These are phyloP conservation scores for Suillus ampliporus DNA, from an alignment of 768 basidiomycete species.

Conservation along the genomic window DNA sequence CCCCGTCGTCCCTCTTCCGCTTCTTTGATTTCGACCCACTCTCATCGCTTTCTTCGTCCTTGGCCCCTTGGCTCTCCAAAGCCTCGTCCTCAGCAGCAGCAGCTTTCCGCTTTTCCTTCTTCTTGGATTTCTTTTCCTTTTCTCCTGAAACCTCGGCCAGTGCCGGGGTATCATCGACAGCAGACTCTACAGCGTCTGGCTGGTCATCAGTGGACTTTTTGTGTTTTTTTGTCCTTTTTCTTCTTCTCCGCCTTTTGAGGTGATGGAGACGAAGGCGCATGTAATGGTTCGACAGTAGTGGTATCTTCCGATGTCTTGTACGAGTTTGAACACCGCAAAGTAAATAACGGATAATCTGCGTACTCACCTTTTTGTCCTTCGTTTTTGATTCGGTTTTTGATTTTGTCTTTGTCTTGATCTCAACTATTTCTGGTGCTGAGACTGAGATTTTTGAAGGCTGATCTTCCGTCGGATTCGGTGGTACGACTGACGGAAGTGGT, in stretches of 20 bases:
- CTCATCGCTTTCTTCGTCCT: slow-evolving; percentile 15
- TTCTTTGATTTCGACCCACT: slow-evolving; percentile 37
- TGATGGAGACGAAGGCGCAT: neutral
- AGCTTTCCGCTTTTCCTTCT: slow-evolving; percentile 22
- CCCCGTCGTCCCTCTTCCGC: slow-evolving; percentile 34
- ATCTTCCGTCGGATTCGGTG: neutral
- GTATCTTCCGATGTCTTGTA: slow-evolving; percentile 17
- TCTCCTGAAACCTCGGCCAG: slow-evolving; percentile 14
- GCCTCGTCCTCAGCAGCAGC: slow-evolving; percentile 16
- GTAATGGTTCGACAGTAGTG: neutral
- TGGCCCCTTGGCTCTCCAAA: slow-evolving; percentile 24
- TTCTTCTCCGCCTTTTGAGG: slow-evolving; percentile 20
- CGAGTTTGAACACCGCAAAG: neutral
- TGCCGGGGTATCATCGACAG: slow-evolving; percentile 15
- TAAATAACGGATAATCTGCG: neutral
- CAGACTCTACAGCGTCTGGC: slow-evolving; percentile 29
- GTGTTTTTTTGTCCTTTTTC: slow-evolving; percentile 25
- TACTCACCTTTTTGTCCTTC: slow-evolving; percentile 27
- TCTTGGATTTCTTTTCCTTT: slow-evolving; percentile 23
- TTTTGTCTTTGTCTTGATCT: slow-evolving; percentile 10
- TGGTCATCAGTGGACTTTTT: slow-evolving; percentile 8
- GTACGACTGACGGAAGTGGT: slow-evolving; percentile 15
- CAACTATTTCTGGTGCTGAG: neutral
- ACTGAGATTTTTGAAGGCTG: neutral
- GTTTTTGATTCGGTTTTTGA: slow-evolving; percentile 21